phyloP scores from a whole-genome alignment of 768 basidiomycete genomes.

The Mycena latifolia region DNA sequence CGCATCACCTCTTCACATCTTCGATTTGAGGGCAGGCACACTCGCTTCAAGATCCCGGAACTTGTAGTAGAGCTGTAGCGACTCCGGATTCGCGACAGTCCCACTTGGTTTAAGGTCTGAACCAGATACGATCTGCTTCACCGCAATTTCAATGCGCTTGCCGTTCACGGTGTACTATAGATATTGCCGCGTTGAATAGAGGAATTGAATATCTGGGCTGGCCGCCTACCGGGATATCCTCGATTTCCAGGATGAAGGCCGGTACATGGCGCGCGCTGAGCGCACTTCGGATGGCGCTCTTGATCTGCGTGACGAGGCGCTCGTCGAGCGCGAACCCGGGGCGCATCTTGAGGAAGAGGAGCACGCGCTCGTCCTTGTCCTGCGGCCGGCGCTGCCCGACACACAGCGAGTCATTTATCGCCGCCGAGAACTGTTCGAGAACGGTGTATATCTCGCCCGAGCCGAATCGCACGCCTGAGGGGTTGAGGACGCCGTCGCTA shows the following conservation, averaged over 20 bases:
- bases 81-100: slow-evolving; percentile 81
- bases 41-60: slow-evolving; percentile 62
- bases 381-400: slow-evolving; percentile 75
- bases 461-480: slow-evolving; percentile 86
- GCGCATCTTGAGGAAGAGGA: slow-evolving; percentile 80
- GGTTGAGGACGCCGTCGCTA: slow-evolving; percentile 82
- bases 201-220: background rate
- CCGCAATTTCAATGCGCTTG: slow-evolving; percentile 85
- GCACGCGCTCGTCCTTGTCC: slow-evolving; percentile 79
- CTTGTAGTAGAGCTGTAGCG: slow-evolving; percentile 73
- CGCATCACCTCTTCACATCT: too few relatives aligned
- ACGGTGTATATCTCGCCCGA: slow-evolving; percentile 86
- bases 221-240: slow-evolving; percentile 75
- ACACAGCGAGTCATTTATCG: slow-evolving; percentile 78
- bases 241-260: slow-evolving; percentile 70
- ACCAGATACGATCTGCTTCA: slow-evolving; percentile 84
- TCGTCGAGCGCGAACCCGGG: slow-evolving; percentile 58
- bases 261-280: slow-evolving; percentile 85
- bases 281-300: slow-evolving; percentile 64
- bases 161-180: slow-evolving; percentile 63
- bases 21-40: slow-evolving; percentile 13
- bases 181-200: background rate
- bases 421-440: slow-evolving; percentile 65
- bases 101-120: slow-evolving; percentile 74
- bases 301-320: slow-evolving; percentile 61